Evolutionary conservation across 352 stramenopile species (phyloP).

Genomic region (Achlya hypogyna): DNA sequence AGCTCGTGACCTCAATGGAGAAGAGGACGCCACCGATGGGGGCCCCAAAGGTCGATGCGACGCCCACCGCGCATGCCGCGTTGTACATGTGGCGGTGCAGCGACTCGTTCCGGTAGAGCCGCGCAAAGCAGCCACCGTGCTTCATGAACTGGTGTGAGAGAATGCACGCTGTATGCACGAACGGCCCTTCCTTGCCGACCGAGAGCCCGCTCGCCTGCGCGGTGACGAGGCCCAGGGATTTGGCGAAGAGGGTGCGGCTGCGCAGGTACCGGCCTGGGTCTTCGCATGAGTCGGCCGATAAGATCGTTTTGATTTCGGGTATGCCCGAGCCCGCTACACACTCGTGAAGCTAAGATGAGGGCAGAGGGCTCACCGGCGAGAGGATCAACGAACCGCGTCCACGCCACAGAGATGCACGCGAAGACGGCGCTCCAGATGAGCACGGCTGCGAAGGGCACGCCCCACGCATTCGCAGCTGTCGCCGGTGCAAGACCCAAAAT

Average conservation of each 20-base stretch:
- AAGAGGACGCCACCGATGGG: constrained; percentile 92
- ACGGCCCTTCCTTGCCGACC: constrained; percentile 97
- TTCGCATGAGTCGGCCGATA: constrained; percentile 73
- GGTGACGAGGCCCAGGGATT: constrained; percentile 90
- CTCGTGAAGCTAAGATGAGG: neutral
- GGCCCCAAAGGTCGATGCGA: constrained; percentile 89
- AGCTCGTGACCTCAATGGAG: constrained; percentile 88
- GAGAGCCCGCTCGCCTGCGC: constrained; percentile 90
- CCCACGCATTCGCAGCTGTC: constrained; percentile 11
- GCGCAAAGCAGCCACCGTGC: constrained; percentile 51
- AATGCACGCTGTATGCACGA: constrained; percentile 95
- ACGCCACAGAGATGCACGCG: constrained; percentile 30
- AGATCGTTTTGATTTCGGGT: constrained; percentile 84
- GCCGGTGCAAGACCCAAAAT: neutral
- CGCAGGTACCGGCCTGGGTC: constrained; percentile 81
- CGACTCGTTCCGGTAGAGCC: constrained; percentile 47
- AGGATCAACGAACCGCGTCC: constrained; percentile 34
- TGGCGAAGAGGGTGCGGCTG: constrained; percentile 73
- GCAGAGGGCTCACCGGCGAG: constrained; percentile 6
- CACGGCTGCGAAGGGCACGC: constrained; percentile 27
- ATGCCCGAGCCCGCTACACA: constrained; percentile 51
- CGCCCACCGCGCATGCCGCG: constrained; percentile 86
- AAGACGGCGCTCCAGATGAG: constrained; percentile 30
- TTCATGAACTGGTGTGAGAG: constrained; percentile 86
- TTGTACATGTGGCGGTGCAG: constrained; percentile 81